Evolutionary conservation across 257 asterid genomes (phyloP).

Genomic region (Primulina huaijiensis): DNA sequence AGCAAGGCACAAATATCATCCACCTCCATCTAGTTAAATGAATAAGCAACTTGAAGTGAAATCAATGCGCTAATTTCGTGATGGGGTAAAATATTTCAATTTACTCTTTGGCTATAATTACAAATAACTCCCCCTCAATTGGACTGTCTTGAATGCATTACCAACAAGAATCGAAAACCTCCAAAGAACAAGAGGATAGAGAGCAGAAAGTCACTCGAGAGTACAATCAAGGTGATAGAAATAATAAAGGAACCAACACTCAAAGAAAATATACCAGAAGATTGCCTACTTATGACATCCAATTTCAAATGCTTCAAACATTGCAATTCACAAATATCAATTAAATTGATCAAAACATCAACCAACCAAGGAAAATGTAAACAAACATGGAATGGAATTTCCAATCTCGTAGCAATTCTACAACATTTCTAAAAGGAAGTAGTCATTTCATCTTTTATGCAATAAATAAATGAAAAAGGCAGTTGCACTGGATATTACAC

Average conservation of each 20-base stretch:
- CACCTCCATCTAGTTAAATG: background rate
- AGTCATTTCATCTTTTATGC: background rate
- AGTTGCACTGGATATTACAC: too few relatives aligned
- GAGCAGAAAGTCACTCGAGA: background rate
- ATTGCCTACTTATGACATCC: background rate
- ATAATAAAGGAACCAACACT: background rate
- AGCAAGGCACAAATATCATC: background rate
- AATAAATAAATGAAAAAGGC: too few relatives aligned
- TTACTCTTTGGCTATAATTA: background rate
- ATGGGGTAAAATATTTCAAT: background rate
- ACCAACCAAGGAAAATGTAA: conserved; percentile 1
- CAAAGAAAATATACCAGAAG: conserved; percentile 1
- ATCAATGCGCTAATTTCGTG: conserved; percentile 20
- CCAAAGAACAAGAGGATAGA: background rate
- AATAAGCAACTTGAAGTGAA: conserved; percentile 32
- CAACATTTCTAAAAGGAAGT: background rate
- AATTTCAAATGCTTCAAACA: background rate
- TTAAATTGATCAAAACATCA: background rate
- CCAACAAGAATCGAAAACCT: background rate
- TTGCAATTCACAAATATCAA: background rate
- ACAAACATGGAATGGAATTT: background rate
- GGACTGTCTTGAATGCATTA: background rate
- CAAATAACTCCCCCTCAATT: background rate
- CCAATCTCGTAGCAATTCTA: background rate
- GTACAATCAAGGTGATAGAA: background rate